Evolutionary conservation across 768 basidiomycete genomes (phyloP).

Genomic region (Trametes meyenii): DNA sequence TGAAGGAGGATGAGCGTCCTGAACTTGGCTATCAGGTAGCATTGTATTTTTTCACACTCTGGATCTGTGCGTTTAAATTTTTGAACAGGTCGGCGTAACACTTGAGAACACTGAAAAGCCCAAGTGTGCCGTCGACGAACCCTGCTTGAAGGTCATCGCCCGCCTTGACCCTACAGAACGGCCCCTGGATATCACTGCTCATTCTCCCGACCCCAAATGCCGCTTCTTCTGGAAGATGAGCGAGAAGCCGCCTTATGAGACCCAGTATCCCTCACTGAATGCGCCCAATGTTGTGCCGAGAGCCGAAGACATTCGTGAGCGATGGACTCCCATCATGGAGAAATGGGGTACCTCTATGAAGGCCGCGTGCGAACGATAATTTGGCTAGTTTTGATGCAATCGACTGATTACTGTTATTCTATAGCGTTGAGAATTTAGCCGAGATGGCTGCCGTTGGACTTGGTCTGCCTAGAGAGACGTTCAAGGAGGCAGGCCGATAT

Average conservation of each 20-base stretch:
- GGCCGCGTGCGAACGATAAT: constrained; percentile 60
- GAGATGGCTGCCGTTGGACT: constrained; percentile 88
- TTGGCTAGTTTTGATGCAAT: not conserved
- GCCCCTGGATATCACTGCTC: constrained; percentile 80
- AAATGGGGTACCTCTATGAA: constrained; percentile 92
- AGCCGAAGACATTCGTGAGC: constrained; percentile 53
- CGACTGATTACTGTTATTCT: not conserved
- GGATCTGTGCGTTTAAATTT: not conserved
- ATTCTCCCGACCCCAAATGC: constrained; percentile 91
- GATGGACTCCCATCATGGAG: constrained; percentile 77
- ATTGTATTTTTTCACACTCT: not conserved
- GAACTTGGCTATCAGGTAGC: constrained; percentile 88
- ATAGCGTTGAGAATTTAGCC: constrained; percentile 82
- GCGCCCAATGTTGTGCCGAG: constrained; percentile 83
- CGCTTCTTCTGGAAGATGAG: constrained; percentile 92
- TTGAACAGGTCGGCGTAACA: constrained; percentile 72
- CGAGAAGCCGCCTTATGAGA: constrained; percentile 72
- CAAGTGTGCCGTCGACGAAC: constrained; percentile 80
- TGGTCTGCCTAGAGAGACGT: constrained; percentile 67
- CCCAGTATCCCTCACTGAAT: constrained; percentile 75
- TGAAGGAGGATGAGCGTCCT: constrained; percentile 80
- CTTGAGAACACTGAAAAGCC: constrained; percentile 97
- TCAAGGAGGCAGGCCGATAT: constrained; percentile 80
- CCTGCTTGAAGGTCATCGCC: constrained; percentile 81
- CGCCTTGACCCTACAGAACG: constrained; percentile 75